Evolutionary conservation across 805 yeast genomes (phyloP), one percentile per base, ranked within the genome.

Genomic region (Yamadazyma nakazawae): DNA sequence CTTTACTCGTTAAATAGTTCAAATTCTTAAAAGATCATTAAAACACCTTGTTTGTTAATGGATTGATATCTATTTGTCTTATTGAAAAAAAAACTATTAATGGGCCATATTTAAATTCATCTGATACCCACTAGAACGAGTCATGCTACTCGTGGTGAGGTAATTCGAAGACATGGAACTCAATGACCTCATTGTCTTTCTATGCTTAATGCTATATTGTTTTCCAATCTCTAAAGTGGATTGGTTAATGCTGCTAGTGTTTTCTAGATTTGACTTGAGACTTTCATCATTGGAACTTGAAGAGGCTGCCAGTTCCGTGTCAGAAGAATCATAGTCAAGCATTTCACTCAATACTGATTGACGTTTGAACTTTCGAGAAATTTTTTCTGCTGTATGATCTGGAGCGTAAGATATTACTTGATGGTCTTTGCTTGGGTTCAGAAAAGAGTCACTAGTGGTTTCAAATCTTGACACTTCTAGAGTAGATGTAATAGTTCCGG

Each of bases 321-420:
- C 55, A 2, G 56, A 54, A 8, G 75, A 69, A n/a, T 61, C 63
- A 52, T 72, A 70, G 44, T 70, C 76, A 46, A 72, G 59, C 77
- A 72, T 70, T 10, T 72, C 75, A 28, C 75, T 73, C 51, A 72
- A 57, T 55, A 72, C 64, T 10, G 75, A 69, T 45, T 68, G 63
- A 44, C 77, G 62, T 47, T 72, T 67, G 35, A 53, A 53, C 35
- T 51, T 54, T 40, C 50, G 57, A 52, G 55, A 49, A 50, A 71
- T 63, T 42, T 58, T 62, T 42, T 60, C 63, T 13, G 49, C 19
- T 21, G 48, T 31, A 6, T 47, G 30, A 39, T 52, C 55, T 12
- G 52, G 47, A 16, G 43, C 24, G 18, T 40, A 41, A 9, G 44
- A 24, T 24, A 26, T 42, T 4, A 48, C 45, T 3, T 24, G 32